Conservation (phyloP, 257 asterid genomes). For the Oldenlandia corymbosa region DNA sequence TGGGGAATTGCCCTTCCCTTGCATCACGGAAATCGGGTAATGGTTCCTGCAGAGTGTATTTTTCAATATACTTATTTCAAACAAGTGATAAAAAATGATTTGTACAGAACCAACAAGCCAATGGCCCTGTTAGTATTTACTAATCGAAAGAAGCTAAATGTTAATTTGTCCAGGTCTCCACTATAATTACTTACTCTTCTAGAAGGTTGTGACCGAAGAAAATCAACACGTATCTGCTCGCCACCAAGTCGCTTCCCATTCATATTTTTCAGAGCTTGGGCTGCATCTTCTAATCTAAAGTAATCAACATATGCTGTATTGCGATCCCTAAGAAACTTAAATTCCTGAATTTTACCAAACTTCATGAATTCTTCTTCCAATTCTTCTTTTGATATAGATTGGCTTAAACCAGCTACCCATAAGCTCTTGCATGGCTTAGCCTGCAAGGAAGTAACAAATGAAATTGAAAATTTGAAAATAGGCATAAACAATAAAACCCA, state of each 20-base stretch:
- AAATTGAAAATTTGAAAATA: constrained; percentile 9
- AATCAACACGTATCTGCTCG: constrained; percentile 84
- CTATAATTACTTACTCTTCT: constrained; percentile 60
- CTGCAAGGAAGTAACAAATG: constrained; percentile 37
- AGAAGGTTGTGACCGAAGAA: constrained; percentile 74
- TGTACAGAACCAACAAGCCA: not conserved
- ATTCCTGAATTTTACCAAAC: constrained; percentile 79
- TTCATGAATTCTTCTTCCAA: constrained; percentile 74
- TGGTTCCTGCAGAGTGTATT: constrained; percentile 44
- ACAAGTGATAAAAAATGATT: not conserved
- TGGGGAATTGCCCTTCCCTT: constrained; percentile 54
- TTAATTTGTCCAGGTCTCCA: not conserved
- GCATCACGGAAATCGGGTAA: constrained; percentile 44
- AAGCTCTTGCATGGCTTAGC: constrained; percentile 92
- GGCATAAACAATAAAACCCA: not conserved
- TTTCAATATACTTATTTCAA: not conserved
- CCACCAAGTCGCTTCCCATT: constrained; percentile 71
- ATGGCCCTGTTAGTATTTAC: not conserved
- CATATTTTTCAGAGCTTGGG: constrained; percentile 70
- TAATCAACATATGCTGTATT: constrained; percentile 81
- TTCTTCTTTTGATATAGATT: constrained; percentile 66
- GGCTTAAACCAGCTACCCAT: constrained; percentile 94
- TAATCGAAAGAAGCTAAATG: constrained; percentile 6
- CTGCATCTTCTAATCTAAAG: constrained; percentile 71
- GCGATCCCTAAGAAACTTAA: constrained; percentile 76